Conservation (phyloP, 1,284 basidiomycete species). For the Rhodotorula sp. region DNA sequence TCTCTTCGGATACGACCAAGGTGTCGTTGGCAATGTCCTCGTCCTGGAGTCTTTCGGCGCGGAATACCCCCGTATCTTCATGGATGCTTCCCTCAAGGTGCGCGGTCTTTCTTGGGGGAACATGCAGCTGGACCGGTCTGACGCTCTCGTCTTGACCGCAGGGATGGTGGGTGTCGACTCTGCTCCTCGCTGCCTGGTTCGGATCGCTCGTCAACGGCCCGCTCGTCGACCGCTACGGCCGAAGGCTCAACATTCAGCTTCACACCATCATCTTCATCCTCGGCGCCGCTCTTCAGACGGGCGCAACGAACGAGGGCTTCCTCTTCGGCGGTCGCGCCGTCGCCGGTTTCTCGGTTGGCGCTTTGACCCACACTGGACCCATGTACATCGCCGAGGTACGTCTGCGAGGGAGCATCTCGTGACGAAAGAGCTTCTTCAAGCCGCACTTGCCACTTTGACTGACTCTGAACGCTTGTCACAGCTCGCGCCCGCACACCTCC, state of each 20-base stretch:
- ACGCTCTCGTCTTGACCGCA: slow-evolving; percentile 1
- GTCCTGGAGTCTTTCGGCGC: slow-evolving; percentile 35
- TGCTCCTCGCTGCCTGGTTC: slow-evolving; percentile 38
- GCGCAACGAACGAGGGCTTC: slow-evolving; percentile 3
- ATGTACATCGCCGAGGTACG: slow-evolving; percentile 39
- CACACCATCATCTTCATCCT: neutral
- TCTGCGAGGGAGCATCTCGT: too few relatives aligned
- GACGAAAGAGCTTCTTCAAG: neutral
- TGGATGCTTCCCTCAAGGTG: slow-evolving; percentile 3
- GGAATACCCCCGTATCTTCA: slow-evolving; percentile 20
- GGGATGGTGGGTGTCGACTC: slow-evolving; percentile 38
- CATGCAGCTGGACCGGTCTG: slow-evolving; percentile 9
- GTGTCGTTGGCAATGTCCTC: slow-evolving; percentile 35
- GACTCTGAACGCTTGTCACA: slow-evolving; percentile 10
- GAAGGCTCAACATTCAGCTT: slow-evolving; percentile 3
- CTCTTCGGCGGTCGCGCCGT: slow-evolving; percentile 3
- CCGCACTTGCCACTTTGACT: neutral
- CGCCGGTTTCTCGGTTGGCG: slow-evolving; percentile 21
- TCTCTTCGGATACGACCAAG: slow-evolving; percentile 11
- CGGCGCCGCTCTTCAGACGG: slow-evolving; percentile 3
- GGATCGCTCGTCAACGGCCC: slow-evolving; percentile 40
- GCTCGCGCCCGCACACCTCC: slow-evolving; percentile 33
- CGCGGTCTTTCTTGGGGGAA: neutral
- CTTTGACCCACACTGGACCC: slow-evolving; percentile 15
- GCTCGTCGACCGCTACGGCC: slow-evolving; percentile 39